Evolutionary conservation across 352 stramenopile genomes (phyloP), one percentile per base, ranked within the genome.

Genomic region (Phytophthora ramorum): DNA sequence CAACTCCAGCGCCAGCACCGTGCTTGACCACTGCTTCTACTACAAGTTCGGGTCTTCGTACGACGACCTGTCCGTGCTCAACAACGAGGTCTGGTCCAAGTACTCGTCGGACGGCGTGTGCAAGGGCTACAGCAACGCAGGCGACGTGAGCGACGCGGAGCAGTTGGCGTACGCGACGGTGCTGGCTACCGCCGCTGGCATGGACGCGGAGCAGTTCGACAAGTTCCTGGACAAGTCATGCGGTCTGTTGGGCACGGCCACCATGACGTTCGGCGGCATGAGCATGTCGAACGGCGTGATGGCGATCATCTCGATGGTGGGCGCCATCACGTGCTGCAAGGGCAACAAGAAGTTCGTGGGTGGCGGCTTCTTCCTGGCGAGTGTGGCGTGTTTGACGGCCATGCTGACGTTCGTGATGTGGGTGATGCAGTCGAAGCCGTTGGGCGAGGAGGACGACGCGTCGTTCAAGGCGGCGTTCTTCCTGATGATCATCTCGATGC

Each of bases 11-110:
- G n/a, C 58, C 26, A 72, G 61, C 20, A 45, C 78, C 16, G 46
- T 56, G 8, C 77, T 87, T 41, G 76, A 87, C 69, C 73, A 81
- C 58, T 90, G 81, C 65, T 87, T 87, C 64, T 90, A 85, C 70
- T 76, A 87, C 74, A 86, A 78, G 14, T 75, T 73, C 3, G 83
- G 69, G 63, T 74, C 70, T 3, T 79, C 63, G 57, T 60, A 85
- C 16, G 73, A 78, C 35, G 68, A 85, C 20, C n/a, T 85, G 6
- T 57, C 69, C 2, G 55, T 69, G 3, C 45, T 74, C 16, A 40
- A 81, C 50, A 58, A 74, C 13, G 61, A 56, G 17, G 61, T 79
- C 19, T 67, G 66, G 56, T 35, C 72, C 37, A 81, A 85, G 38
- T 88, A 88, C 50, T 76, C 74, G 4, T 58, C 71, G 7, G 71